Evolutionary conservation across 139 green algal species (phyloP).

Genomic region (Tetradesmus obliquus): DNA sequence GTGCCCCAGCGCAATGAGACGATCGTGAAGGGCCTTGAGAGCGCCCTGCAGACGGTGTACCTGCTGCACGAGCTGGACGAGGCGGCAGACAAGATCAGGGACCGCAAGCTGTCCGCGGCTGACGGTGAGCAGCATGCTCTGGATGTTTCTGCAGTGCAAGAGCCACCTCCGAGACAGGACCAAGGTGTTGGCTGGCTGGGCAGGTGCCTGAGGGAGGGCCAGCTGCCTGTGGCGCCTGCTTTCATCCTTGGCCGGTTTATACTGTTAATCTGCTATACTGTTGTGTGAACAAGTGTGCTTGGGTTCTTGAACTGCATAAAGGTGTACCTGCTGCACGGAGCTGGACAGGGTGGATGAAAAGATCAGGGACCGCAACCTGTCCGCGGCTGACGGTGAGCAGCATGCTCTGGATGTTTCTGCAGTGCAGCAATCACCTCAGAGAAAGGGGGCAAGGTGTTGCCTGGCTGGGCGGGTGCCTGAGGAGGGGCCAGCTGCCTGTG

Average conservation of each 20-base stretch:
- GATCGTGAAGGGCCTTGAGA: slow-evolving; percentile 25
- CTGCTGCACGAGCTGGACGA: slow-evolving; percentile 47
- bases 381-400: neutral
- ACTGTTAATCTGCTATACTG: too few species aligned
- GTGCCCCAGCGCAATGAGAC: slow-evolving; percentile 23
- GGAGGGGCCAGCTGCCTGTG: neutral
- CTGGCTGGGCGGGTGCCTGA: too few species aligned
- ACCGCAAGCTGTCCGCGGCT: neutral
- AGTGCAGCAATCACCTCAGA: neutral
- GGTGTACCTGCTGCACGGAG: slow-evolving; percentile 46
- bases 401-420: neutral
- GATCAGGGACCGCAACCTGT: neutral
- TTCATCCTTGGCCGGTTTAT: too few species aligned
- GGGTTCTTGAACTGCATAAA: neutral
- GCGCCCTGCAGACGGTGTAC: slow-evolving; percentile 34
- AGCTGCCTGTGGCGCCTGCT: neutral
- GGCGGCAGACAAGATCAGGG: neutral
- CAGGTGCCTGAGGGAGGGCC: too few species aligned
- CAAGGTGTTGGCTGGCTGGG: too few species aligned
- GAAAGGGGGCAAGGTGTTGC: too few species aligned
- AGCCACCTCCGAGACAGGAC: too few species aligned
- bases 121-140: slow-evolving; percentile 1
- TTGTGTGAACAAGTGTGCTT: too few species aligned
- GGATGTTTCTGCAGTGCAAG: neutral
- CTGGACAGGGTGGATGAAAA: slow-evolving; percentile 15